A percentile compares a stretch with the other conserved stretches of the same genome.
phyloP scores from a whole-genome alignment of 2,329 filamentous ascomycete genomes.

The Aspergillus chevalieri region DNA sequence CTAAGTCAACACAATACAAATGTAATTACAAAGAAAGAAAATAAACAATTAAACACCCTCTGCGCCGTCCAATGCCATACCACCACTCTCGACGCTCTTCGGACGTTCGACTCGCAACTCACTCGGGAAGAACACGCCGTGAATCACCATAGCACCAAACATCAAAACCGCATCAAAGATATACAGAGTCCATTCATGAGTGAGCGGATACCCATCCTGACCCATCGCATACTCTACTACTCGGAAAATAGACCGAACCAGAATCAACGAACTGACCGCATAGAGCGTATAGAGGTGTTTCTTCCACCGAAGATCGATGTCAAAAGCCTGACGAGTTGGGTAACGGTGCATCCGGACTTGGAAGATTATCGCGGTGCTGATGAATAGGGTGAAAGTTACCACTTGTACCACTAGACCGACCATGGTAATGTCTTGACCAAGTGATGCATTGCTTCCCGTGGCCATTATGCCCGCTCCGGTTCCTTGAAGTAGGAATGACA shows the following conservation, averaged over 20 bases:
- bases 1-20: too few relatives aligned
- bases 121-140: constrained; percentile 1
- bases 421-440: constrained; percentile 12
- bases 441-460: constrained; percentile 1
- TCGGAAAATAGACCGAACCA: constrained; percentile 42
- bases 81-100: neutral
- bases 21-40: too few relatives aligned
- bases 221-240: constrained; percentile 46
- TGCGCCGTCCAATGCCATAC: too few relatives aligned
- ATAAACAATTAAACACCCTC: too few relatives aligned
- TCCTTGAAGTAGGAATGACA: constrained; percentile 44
- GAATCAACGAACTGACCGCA: constrained; percentile 28
- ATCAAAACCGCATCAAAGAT: constrained; percentile 42
- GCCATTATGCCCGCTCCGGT: constrained; percentile 16
- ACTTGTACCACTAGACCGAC: constrained; percentile 22
- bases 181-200: constrained; percentile 40
- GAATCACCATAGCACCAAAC: constrained; percentile 16
- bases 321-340: constrained; percentile 6
- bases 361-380: constrained; percentile 17
- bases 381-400: constrained; percentile 21
- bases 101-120: neutral
- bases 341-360: constrained; percentile 11
- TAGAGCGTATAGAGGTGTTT: constrained; percentile 15
- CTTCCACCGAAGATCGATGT: constrained; percentile 7
- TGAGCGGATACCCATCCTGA: constrained; percentile 35